Evolutionary conservation across 2,329 filamentous ascomycete genomes (phyloP).

Genomic region (Eutypa lata): DNA sequence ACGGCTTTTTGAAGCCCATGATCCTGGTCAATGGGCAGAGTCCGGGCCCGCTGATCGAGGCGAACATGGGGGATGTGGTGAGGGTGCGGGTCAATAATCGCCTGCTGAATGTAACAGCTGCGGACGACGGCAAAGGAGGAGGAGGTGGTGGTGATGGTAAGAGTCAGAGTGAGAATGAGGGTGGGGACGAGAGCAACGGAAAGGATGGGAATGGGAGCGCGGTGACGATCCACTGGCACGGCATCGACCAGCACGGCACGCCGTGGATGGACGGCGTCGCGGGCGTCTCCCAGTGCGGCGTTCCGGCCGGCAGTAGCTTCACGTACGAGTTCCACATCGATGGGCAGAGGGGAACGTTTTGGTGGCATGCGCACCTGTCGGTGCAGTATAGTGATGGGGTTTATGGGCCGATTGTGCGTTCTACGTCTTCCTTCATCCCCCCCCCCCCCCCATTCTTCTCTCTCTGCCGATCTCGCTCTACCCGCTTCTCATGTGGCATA

Average conservation of each 20-base stretch:
- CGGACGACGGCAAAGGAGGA: too few species aligned
- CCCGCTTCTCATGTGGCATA: not conserved
- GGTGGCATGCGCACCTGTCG: slow-evolving; percentile 61
- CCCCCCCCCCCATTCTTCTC: not conserved
- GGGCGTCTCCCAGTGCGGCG: slow-evolving; percentile 58
- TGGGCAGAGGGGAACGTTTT: slow-evolving; percentile 36
- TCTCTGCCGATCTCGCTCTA: not conserved
- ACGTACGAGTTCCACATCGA: slow-evolving; percentile 58
- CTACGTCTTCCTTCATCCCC: not conserved
- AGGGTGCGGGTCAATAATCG: slow-evolving; percentile 38
- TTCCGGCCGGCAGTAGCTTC: slow-evolving; percentile 53
- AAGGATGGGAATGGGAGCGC: too few species aligned
- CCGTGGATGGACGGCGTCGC: slow-evolving; percentile 65
- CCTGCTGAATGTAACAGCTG: not conserved
- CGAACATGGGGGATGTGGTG: slow-evolving; percentile 40
- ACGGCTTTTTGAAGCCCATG: slow-evolving; percentile 36
- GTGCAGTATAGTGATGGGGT: slow-evolving; percentile 64
- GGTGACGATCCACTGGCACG: slow-evolving; percentile 61
- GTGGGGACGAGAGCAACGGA: too few species aligned
- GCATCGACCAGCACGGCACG: slow-evolving; percentile 61
- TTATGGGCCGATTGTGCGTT: slow-evolving; percentile 55
- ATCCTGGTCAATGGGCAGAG: slow-evolving; percentile 38
- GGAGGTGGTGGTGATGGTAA: too few species aligned
- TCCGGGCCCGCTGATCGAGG: slow-evolving; percentile 43
- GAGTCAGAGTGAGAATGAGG: too few species aligned